Evolutionary conservation across 2,329 filamentous ascomycete species (phyloP), one percentile per base, ranked within the genome.

Genomic region (Pestalotiopsis sp.): DNA sequence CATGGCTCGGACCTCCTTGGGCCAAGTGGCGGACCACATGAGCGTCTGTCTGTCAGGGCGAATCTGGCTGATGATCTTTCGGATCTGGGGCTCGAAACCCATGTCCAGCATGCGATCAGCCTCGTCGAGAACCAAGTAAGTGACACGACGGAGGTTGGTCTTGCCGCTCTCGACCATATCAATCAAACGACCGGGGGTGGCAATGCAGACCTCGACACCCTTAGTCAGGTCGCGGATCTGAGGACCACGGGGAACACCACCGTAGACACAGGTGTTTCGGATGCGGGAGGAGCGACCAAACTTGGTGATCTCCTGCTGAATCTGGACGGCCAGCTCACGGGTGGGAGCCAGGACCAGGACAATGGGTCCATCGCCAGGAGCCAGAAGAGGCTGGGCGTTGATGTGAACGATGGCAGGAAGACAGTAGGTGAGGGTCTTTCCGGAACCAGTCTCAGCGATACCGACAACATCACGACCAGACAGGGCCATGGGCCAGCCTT

Each of bases 21-120:
- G 96, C 95, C 96, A 99, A 6, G 96, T 99, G 75, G 96, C 96
- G 70, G 96, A 99, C 94, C 95, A 99, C 94, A 99, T 97, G 87
- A 96, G 96, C 72, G 96, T 99, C 83, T 99, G 96, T 88, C 96
- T 92, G 81, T 99, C 96, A 67, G 96, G 96, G 75, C 96, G 94
- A 83, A 98, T 98, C 85, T 99, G 96, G 72, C 92, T 89, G 75
- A 99, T 95, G 74, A 99, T 98, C 87, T 98, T 98, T 86, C 96
- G 94, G 78, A 99, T 98, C 83, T 98, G 96, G 74, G 96, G 96
- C 85, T 99, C 96, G 84, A 99, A 98, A 90, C 96, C 96, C 96
- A 99, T 99, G 85, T 99, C 96, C 81, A 99, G 88, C 96, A 99
- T 99, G 79, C 96, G 95, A 85, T 99, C 96, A 80, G 96, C 96